These are phyloP conservation scores for Sordariomycetes sp. DNA, from an alignment of 2,329 filamentous ascomycete genomes.

Conservation along the genomic window DNA sequence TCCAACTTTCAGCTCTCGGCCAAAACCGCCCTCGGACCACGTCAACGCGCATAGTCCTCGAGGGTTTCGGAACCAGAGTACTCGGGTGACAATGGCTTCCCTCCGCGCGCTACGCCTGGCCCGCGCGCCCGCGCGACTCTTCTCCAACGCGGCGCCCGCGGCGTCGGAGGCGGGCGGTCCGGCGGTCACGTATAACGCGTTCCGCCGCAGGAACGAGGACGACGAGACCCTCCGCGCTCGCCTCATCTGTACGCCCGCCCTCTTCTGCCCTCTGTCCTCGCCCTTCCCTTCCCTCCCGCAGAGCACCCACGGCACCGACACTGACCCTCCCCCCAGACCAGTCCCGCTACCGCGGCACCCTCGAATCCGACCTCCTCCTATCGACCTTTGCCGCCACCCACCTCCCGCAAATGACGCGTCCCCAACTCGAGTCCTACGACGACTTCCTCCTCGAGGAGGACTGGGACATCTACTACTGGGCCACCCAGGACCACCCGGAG, in stretches of 20 bases:
- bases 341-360: conserved; percentile 87
- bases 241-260: conserved; percentile 56
- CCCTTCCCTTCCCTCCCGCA: too few relatives aligned
- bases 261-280: conserved; percentile 13
- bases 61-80: not conserved
- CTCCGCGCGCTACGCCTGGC: not conserved
- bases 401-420: conserved; percentile 57
- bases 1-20: not conserved
- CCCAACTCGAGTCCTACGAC: conserved; percentile 76
- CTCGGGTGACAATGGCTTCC: conserved; percentile 1
- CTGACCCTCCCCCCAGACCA: conserved; percentile 50
- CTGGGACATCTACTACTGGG: conserved; percentile 99
- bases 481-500: conserved; percentile 59
- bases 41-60: not conserved
- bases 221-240: conserved; percentile 75
- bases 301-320: not conserved
- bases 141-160: conserved; percentile 11
- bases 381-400: conserved; percentile 84
- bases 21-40: not conserved
- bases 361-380: conserved; percentile 90
- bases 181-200: conserved; percentile 43
- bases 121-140: conserved; percentile 9
- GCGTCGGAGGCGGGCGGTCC: conserved; percentile 14
- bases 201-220: conserved; percentile 75
- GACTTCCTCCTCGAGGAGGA: conserved; percentile 96